Evolutionary conservation across 495 filamentous ascomycete genomes (phyloP).

Genomic region (Aspergillus sclerotioniger): DNA sequence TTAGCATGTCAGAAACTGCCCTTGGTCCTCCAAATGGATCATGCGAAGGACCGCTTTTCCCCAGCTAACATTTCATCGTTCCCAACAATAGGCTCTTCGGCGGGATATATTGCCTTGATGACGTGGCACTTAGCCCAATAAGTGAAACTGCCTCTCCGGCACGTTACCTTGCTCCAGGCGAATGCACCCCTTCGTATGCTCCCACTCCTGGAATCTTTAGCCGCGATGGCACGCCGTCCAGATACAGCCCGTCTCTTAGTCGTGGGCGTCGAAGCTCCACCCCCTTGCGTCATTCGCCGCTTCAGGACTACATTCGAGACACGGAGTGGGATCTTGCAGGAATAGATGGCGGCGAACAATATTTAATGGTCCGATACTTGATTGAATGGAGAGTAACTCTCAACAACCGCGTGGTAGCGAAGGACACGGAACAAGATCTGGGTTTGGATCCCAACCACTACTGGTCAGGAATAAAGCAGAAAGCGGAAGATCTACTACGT

Average conservation of each 20-base stretch:
- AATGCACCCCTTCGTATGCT: conserved; percentile 23
- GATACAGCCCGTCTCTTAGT: conserved; percentile 18
- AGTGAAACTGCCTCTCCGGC: conserved; percentile 15
- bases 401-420: conserved; percentile 25
- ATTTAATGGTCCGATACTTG: conserved; percentile 14
- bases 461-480: conserved; percentile 10
- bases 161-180: conserved; percentile 10
- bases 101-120: conserved; percentile 11
- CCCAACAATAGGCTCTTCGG: conserved; percentile 7
- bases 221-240: conserved; percentile 21
- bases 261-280: conserved; percentile 9
- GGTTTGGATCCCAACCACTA: conserved; percentile 12
- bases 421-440: conserved; percentile 30
- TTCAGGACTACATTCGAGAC: background rate
- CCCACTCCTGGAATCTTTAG: conserved; percentile 22
- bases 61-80: conserved; percentile 8
- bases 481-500: conserved; percentile 15
- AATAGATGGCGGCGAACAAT: conserved; percentile 16
- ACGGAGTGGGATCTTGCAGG: background rate
- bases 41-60: conserved; percentile 1
- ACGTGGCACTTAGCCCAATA: conserved; percentile 1
- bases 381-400: conserved; percentile 32
- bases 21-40: background rate
- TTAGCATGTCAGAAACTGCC: conserved; percentile 6
- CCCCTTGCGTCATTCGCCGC: conserved; percentile 12